Evolutionary conservation across 441 rosid species (phyloP), one percentile per base, ranked within the genome.

Genomic region (Hypseocharis bilobata): DNA sequence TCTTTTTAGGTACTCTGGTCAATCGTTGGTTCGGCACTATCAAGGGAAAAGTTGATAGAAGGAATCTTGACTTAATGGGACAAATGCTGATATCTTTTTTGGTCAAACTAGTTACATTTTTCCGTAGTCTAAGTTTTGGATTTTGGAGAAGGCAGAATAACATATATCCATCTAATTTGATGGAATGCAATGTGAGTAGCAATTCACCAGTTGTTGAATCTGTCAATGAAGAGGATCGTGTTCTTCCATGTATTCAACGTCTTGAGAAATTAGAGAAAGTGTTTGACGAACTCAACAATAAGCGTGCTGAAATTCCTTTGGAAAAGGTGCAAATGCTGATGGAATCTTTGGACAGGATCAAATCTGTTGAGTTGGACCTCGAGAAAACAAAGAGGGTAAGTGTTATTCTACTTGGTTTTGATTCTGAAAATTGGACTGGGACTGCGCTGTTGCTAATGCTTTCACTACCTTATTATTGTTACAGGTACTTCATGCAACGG

Each of bases 311-410:
- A 36, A 86, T 93, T 44, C 98, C 98, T 1, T 23, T 71, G 52
- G 98, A 87, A 72, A 90, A 93, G 78, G 98, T 90, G 72, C 82
- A 78, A 75, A 83, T 87, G 81, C 81, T 93, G 6, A 71, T 77
- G 81, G 87, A 93, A 62, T 90, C 95, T 70, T 75, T 90, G 28
- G 96, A 90, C 66, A 86, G 98, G 76, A 93, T 93, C 65, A 93
- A 83, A 67, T 88, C 85, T 19, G 86, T 86, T 55, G 97, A 93
- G 84, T 80, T 73, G 62, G 98, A 93, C 78, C 92, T 93, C 7
- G 90, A 85, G 44, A 90, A 88, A 81, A 93, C 98, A 58, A 93
- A 90, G 79, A 76, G 85, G 75, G 97, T 93, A 83, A 63, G 81
- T 32, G n/a, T 34, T 25, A 7, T 64, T 42, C 62, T n/a, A 4